Conservation (phyloP, 1,284 basidiomycete species). For the Ustilago trichophora region DNA sequence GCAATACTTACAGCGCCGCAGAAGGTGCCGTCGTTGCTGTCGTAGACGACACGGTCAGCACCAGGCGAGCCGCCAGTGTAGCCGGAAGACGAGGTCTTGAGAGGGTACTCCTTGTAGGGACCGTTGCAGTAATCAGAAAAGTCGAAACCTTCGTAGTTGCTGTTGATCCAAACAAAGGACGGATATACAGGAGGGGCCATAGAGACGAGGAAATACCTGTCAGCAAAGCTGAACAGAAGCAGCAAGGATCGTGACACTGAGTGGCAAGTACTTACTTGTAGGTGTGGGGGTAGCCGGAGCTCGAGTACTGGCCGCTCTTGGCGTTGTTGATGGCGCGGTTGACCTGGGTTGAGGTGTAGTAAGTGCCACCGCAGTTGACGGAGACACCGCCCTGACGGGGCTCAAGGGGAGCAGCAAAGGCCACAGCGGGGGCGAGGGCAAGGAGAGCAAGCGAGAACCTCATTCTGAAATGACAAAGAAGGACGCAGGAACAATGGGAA, state of each 20-base stretch:
- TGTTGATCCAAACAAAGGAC: neutral
- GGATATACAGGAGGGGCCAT: no score
- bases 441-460: slow-evolving; percentile 43
- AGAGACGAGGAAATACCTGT: no score
- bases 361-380: slow-evolving; percentile 41
- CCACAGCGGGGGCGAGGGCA: slow-evolving; percentile 33
- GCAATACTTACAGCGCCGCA: slow-evolving; percentile 52
- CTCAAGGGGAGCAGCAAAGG: slow-evolving; percentile 44
- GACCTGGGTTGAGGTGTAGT: slow-evolving; percentile 38
- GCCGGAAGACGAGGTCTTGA: slow-evolving; percentile 8
- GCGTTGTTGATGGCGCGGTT: slow-evolving; percentile 48
- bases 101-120: slow-evolving; percentile 40
- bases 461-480: slow-evolving; percentile 24
- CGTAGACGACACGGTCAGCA: slow-evolving; percentile 52
- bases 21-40: slow-evolving; percentile 29
- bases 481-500: slow-evolving; percentile 1
- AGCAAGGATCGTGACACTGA: neutral
- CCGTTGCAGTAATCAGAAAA: slow-evolving; percentile 50
- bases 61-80: slow-evolving; percentile 56
- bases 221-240: neutral
- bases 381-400: slow-evolving; percentile 40
- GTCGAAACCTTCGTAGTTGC: slow-evolving; percentile 51
- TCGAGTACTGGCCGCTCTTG: slow-evolving; percentile 18
- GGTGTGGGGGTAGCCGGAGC: slow-evolving; percentile 43
- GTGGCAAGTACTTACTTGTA: slow-evolving; percentile 28